Percentiles rank a stretch among this genome's conserved stretches.
These are phyloP conservation scores for Ophiostoma sp. DNA, from an alignment of 2,329 filamentous ascomycete species.

Conservation along the genomic window DNA sequence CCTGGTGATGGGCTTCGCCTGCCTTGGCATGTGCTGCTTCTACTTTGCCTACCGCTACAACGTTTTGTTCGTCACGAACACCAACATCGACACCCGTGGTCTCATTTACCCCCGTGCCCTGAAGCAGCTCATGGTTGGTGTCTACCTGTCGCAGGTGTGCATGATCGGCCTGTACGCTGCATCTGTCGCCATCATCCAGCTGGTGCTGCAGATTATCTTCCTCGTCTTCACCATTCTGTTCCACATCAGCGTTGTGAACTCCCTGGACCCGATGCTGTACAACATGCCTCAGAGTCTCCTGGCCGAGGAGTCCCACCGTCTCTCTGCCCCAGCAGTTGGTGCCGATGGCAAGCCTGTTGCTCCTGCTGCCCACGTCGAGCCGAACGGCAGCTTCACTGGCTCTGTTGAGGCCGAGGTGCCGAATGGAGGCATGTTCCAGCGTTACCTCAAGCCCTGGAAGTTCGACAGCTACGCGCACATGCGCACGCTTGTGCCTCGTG, in stretches of 20 bases:
- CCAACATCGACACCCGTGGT: constrained; percentile 80
- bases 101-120: constrained; percentile 86
- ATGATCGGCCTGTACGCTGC: constrained; percentile 77
- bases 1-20: constrained; percentile 76
- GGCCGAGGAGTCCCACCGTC: constrained; percentile 40
- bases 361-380: constrained; percentile 24
- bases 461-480: constrained; percentile 68
- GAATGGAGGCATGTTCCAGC: background rate
- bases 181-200: constrained; percentile 59
- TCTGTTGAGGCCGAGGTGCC: constrained; percentile 22
- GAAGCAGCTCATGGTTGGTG: constrained; percentile 76
- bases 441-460: constrained; percentile 70
- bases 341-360: background rate
- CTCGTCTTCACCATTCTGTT: constrained; percentile 71
- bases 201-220: constrained; percentile 69
- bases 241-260: constrained; percentile 67
- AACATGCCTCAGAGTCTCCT: constrained; percentile 71
- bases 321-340: no score
- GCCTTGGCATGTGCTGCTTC: constrained; percentile 70
- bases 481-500: constrained; percentile 61
- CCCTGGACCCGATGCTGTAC: constrained; percentile 68
- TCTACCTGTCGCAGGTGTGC: constrained; percentile 76
- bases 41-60: constrained; percentile 87
- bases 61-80: constrained; percentile 73
- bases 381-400: constrained; percentile 24